Evolutionary conservation across 2,329 filamentous ascomycete genomes (phyloP), one percentile per base, ranked within the genome.

Genomic region (Trichoderma endophyticum): DNA sequence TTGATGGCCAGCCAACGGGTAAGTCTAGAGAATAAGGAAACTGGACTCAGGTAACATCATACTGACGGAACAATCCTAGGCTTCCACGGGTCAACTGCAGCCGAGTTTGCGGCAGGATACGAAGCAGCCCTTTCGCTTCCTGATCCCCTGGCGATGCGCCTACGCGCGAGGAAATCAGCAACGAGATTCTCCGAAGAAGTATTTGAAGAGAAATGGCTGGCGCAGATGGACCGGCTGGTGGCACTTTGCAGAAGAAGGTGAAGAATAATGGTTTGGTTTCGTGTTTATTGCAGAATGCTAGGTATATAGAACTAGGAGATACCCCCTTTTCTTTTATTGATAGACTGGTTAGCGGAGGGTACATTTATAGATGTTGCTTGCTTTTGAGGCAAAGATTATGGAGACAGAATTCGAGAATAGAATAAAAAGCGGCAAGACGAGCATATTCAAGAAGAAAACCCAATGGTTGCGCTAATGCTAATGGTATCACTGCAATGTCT

Each of bases 151-250:
- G 90, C 88, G 0, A 93, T 97, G 85, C 88, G 96, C 26, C 81
- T 86, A 36, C 86, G 95, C 71, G 95, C 96, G 0, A 87, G 94
- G 48, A 84, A 88, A 76, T 97, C 93, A 6, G 93, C 95, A 1
- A 88, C 89, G 81, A 86, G 96, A 61, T 99, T 99, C 79, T 95
- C 93, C 0, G 95, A 98, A 78, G 90, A 92, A 76, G 92, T 92
- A 72, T 99, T 99, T 83, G 90, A 88, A 1, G 87, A 86, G 76
- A 91, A 90, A 75, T 99, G 96, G 95, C 82, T 93, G 57, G 81
- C 81, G 34, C 89, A 97, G 80, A 88, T 97, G 85, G 90, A 92
- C 78, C 88, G 86, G 77, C 84, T 98, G 73, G 88, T 98, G 26
- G 81, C 79, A 6, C 78, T 86, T 76, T 79, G 75, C 54, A 79